A percentile compares a stretch with the other conserved stretches of the same genome.
Evolutionary conservation across 129 eudicot genomes (phyloP).

Genomic region (Heracleum sosnowskyi): DNA sequence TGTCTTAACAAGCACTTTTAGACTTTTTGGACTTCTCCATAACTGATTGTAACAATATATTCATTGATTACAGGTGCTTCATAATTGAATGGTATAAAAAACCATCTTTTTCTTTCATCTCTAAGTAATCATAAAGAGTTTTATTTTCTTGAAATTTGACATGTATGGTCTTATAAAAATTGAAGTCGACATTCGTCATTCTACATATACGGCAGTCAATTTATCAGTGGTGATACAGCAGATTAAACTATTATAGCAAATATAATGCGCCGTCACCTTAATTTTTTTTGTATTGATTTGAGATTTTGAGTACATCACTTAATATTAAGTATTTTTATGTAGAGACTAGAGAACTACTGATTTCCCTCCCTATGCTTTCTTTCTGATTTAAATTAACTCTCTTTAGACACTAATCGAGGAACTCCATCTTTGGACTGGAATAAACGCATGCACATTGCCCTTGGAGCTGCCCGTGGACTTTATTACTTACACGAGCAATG

Average conservation of each 20-base stretch:
- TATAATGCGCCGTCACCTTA: not conserved
- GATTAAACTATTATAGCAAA: not conserved
- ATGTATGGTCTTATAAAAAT: not conserved
- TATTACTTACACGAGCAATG: conserved; percentile 86
- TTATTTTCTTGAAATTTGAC: not conserved
- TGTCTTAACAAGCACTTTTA: not conserved
- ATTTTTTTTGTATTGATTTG: too few relatives aligned
- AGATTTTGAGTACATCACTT: not conserved
- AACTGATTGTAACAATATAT: not conserved
- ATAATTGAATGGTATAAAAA: not conserved
- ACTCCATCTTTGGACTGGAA: conserved; percentile 81
- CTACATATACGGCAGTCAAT: not conserved
- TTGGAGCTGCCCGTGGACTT: conserved; percentile 92
- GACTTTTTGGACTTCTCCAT: not conserved
- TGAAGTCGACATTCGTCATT: not conserved
- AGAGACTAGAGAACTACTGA: not conserved
- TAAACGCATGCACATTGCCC: conserved; percentile 77
- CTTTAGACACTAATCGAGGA: conserved; percentile 55
- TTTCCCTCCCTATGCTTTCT: not conserved
- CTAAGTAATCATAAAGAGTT: not conserved
- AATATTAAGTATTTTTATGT: not conserved
- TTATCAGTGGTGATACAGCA: not conserved
- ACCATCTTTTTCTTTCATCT: not conserved
- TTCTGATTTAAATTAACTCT: not conserved
- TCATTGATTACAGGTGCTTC: not conserved